Evolutionary conservation across 257 asterid genomes (phyloP).

Genomic region (Gentiana straminea): DNA sequence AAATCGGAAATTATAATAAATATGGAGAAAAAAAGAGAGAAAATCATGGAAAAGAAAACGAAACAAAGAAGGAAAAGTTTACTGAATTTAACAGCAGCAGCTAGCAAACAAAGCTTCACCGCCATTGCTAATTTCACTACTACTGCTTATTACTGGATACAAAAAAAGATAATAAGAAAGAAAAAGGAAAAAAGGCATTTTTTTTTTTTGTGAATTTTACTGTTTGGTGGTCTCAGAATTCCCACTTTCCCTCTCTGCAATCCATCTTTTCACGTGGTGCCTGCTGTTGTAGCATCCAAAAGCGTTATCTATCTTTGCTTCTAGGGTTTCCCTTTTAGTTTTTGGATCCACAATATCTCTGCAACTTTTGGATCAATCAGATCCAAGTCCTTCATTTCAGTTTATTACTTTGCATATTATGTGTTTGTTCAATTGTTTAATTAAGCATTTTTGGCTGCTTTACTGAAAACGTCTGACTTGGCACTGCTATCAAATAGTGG

Average conservation of each 20-base stretch:
- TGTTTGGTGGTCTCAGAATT: constrained; percentile 6
- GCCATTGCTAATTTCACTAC: neutral
- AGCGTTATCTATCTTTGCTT: constrained; percentile 8
- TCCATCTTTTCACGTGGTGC: constrained; percentile 36
- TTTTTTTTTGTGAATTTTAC: neutral
- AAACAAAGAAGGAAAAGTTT: constrained; percentile 6
- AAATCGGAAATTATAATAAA: neutral
- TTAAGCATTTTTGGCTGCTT: constrained; percentile 1
- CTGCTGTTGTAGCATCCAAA: constrained; percentile 8
- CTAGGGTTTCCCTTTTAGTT: constrained; percentile 1
- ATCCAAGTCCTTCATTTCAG: constrained; percentile 8
- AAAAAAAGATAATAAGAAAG: constrained; percentile 2
- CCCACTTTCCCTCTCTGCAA: constrained; percentile 23
- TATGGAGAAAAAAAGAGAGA: neutral
- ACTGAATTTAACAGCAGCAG: constrained; percentile 16
- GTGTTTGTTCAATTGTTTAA: constrained; percentile 5
- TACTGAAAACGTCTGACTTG: constrained; percentile 1
- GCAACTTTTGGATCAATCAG: constrained; percentile 15
- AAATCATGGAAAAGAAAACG: constrained; percentile 6
- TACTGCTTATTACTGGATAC: neutral
- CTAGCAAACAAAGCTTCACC: constrained; percentile 8
- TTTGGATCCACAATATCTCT: constrained; percentile 17
- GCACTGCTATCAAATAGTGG: constrained; percentile 5
- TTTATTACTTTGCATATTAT: constrained; percentile 7
- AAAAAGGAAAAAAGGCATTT: neutral